Percentiles rank a stretch among this genome's conserved stretches.
phyloP scores from a whole-genome alignment of 306 rosid genomes.

The Cucumis melo region DNA sequence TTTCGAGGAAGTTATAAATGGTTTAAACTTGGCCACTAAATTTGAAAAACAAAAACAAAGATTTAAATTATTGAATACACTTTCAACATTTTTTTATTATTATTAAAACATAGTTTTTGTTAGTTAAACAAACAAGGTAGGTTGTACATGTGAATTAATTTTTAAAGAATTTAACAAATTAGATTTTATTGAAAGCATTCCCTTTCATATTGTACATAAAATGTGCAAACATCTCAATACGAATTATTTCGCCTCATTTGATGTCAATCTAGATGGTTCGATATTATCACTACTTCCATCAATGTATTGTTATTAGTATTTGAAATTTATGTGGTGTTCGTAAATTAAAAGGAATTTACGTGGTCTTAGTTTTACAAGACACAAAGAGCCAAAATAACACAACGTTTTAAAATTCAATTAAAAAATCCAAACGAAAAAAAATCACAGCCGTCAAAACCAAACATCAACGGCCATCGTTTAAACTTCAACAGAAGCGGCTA shows the following conservation, averaged over 20 bases:
- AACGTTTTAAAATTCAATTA: not conserved
- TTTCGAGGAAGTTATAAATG: no score
- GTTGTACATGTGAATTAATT: no score
- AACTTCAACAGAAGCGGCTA: not conserved
- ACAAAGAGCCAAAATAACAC: not conserved
- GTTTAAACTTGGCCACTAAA: no score
- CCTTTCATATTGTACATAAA: no score
- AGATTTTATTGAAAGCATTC: no score
- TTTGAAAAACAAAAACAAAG: no score
- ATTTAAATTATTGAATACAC: no score
- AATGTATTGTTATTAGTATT: not conserved
- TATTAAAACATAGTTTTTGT: no score
- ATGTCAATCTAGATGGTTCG: not conserved
- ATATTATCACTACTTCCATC: not conserved
- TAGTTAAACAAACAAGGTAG: no score
- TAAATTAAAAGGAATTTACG: not conserved
- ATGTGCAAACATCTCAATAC: not conserved
- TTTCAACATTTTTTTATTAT: no score
- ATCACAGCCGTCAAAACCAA: not conserved
- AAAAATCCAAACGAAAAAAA: not conserved
- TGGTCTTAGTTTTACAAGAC: not conserved
- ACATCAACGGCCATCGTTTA: not conserved
- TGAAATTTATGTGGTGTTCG: not conserved
- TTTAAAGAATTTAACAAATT: no score
- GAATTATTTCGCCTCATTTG: not conserved